These are phyloP conservation scores for Obba rivulosa DNA, from an alignment of 768 basidiomycete species.

Conservation along the genomic window DNA sequence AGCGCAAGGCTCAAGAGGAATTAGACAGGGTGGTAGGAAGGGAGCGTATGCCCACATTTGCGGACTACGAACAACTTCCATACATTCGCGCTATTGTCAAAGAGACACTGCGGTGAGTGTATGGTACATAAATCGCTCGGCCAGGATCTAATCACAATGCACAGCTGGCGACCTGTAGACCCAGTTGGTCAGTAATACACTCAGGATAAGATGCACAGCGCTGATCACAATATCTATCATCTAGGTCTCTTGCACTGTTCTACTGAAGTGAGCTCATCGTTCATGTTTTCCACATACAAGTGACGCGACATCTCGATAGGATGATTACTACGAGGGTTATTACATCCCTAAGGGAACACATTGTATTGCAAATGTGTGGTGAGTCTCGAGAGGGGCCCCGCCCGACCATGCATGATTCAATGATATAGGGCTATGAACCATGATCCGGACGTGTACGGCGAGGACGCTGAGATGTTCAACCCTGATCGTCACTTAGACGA, in stretches of 20 bases:
- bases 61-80: slow-evolving; percentile 20
- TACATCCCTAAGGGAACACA: slow-evolving; percentile 17
- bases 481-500: slow-evolving; percentile 13
- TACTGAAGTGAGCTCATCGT: too few species aligned
- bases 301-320: too few species aligned
- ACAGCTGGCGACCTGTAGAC: background rate
- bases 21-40: background rate
- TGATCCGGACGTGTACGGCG: slow-evolving; percentile 15
- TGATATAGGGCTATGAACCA: slow-evolving; percentile 34
- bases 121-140: too few species aligned
- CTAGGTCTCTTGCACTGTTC: too few species aligned
- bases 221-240: too few species aligned
- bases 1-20: background rate
- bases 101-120: slow-evolving; percentile 18
- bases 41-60: background rate
- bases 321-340: slow-evolving; percentile 18
- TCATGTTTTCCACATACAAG: slow-evolving; percentile 13
- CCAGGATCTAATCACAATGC: too few species aligned
- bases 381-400: slow-evolving; percentile 12
- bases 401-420: slow-evolving; percentile 8
- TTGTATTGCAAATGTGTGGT: too few species aligned
- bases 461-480: slow-evolving; percentile 11
- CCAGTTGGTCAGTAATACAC: background rate
- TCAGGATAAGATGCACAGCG: too few species aligned
- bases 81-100: slow-evolving; percentile 24